These are phyloP conservation scores for Boletus subluridellus DNA, from an alignment of 1,284 basidiomycete species.

Conservation along the genomic window DNA sequence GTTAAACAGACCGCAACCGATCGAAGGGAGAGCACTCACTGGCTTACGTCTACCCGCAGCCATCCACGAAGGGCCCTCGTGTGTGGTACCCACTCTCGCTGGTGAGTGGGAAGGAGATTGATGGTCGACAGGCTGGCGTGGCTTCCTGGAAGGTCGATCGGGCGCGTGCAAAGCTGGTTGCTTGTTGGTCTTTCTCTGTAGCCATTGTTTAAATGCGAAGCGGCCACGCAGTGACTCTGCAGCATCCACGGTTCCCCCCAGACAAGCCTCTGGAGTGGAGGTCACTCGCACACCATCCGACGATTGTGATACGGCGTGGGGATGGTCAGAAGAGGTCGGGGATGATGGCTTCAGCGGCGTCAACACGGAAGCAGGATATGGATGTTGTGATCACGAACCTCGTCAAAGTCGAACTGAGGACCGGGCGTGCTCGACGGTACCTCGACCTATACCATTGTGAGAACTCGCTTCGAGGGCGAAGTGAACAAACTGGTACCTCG, in stretches of 20 bases:
- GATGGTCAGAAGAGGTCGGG: not conserved
- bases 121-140: not conserved
- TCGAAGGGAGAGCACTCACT: too few relatives aligned
- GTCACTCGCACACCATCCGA: too few relatives aligned
- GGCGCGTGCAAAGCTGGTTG: accelerated
- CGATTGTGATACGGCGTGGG: too few relatives aligned
- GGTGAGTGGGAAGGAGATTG: not conserved
- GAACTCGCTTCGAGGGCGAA: not conserved
- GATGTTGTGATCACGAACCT: not conserved
- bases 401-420: not conserved
- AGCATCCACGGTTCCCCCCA: too few relatives aligned
- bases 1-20: too few relatives aligned
- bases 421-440: not conserved
- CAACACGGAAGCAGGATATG: not conserved
- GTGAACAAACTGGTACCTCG: not conserved
- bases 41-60: too few relatives aligned
- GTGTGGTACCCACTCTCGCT: too few relatives aligned
- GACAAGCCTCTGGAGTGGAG: too few relatives aligned
- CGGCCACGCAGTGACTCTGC: not conserved
- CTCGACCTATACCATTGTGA: not conserved
- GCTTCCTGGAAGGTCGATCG: not conserved
- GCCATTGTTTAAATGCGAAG: not conserved
- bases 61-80: too few relatives aligned
- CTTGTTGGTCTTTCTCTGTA: not conserved
- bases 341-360: not conserved